Base-by-base conservation (phyloP, 2,329 filamentous ascomycete genomes). In the Emmonsiellopsis sp. region DNA sequence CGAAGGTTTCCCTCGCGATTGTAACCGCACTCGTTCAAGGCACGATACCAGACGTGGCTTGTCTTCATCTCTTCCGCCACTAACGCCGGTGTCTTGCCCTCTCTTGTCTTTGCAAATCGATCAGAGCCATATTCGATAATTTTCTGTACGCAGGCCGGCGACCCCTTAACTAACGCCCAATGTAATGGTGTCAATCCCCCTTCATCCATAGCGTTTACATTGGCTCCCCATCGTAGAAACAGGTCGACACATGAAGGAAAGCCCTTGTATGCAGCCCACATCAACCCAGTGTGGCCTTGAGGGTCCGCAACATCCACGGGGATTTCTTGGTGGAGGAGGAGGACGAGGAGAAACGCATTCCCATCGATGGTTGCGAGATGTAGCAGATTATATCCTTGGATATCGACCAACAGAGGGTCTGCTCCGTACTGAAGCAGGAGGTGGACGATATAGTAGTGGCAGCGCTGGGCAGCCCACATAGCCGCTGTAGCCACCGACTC, bases 181-280 rank as follows among this genome's bases (percentile, higher is more conserved):
- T 98, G 93, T 60, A 98, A 75, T 3, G 93, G 90, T 0, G 92
- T 95, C 68, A 97, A 93, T 31, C 92, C 92, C 61, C 91, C 87
- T 66, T 96, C 90, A 64, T 98, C 93, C 32, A 80, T 83, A 35
- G 89, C 86, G 70, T 95, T 89, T 7, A 96, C 89, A 66, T 90
- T 93, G 38, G 93, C 93, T 51, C 93, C 94, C 90, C 93, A 98
- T 61, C 90, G 84, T 55, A 98, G 74, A 60, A 95, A 92, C 43
- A 97, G 71, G 66, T 97, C 93, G 47, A 97, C 92, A 62, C 89
- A 95, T 46, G 86, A 84, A 0, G 92, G 89, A 67, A 86, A 96
- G 37, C 94, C 93, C 72, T 98, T 98, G 76, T 98, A 98, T 13
- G 92, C 92, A 15, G 93, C 89, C 93, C 93, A 98, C 93, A 98